Base-by-base conservation (phyloP, 2,329 filamentous ascomycete genomes). In the Monosporascus sp. region DNA sequence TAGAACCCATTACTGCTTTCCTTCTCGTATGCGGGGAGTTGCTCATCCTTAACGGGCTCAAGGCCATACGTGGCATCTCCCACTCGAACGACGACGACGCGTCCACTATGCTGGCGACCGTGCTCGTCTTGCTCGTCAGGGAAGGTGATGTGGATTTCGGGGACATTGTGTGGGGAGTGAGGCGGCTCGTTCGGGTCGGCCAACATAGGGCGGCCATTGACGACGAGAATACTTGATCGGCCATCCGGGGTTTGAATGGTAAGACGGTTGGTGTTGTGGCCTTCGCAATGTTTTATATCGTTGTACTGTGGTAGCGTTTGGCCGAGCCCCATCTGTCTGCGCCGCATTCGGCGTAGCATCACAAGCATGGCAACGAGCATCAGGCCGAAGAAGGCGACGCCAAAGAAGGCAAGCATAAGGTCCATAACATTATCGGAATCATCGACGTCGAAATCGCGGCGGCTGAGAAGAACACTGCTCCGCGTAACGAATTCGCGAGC, bases 141-240 rank as follows among this genome's bases (percentile, higher is more conserved):
- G 77, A 99, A 97, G 37, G 94, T 97, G 71, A 99, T 96, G 72
- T 92, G 90, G 65, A 99, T 99, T 75, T 97, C 89, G 20, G 94
- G 94, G 27, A 97, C 81, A 60, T 88, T 87, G 71, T 83, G 89
- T n/a, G 88, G 87, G 46, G 87, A 89, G 63, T 87, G 77, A 22
- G 92, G 89, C 17, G 90, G 87, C 58, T 84, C 87, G 55, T 81
- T 78, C 35, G 89, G 88, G 72, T 89, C 89, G 59, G 85, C 80
- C 60, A 93, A 83, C 73, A 95, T 85, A 59, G 84, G 84, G 67
- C 79, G 74, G 58, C 87, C 84, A 72, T 88, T 84, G 69, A 90
- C 88, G 63, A 94, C 82, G 56, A 90, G 81, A 60, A 94, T 79
- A 56, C 89, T 89, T 52, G 84, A 83, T 60, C 78, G 79, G 62